phyloP scores from a whole-genome alignment of 768 basidiomycete species.

The Boletus rubropictus region DNA sequence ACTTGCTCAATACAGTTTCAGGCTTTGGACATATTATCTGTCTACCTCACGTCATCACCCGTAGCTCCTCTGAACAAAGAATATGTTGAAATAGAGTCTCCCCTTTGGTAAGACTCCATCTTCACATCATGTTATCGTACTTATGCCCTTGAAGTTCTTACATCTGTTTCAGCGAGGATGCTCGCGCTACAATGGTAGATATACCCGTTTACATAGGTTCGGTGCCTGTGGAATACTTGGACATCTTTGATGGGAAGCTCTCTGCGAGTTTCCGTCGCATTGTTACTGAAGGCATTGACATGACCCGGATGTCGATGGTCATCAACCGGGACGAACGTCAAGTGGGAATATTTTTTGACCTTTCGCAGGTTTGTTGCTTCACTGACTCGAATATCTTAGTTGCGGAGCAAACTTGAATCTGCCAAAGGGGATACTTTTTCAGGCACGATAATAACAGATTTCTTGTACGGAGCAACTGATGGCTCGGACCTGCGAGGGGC shows the following conservation, averaged over 20 bases:
- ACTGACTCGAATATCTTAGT: slow-evolving; percentile 35
- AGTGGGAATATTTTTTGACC: slow-evolving; percentile 32
- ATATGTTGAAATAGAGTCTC: slow-evolving; percentile 86
- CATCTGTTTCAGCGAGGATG: slow-evolving; percentile 78
- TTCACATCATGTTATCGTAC: slow-evolving; percentile 1
- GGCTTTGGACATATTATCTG: slow-evolving; percentile 82
- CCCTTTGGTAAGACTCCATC: slow-evolving; percentile 59
- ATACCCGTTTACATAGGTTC: slow-evolving; percentile 77
- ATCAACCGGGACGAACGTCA: slow-evolving; percentile 86
- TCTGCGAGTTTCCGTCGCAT: slow-evolving; percentile 65
- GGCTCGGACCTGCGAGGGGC: slow-evolving; percentile 70
- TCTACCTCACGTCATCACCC: slow-evolving; percentile 82
- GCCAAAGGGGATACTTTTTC: slow-evolving; percentile 78
- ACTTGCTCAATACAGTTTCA: slow-evolving; percentile 24
- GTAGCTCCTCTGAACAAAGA: slow-evolving; percentile 84
- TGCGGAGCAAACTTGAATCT: slow-evolving; percentile 80
- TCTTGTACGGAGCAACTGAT: slow-evolving; percentile 78
- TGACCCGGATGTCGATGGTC: slow-evolving; percentile 83
- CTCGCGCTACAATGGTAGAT: slow-evolving; percentile 64
- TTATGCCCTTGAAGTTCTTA: slow-evolving; percentile 51
- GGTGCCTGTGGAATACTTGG: slow-evolving; percentile 74
- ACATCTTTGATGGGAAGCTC: slow-evolving; percentile 65
- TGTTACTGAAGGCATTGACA: slow-evolving; percentile 72
- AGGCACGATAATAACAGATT: slow-evolving; percentile 69
- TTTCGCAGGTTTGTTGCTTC: background rate